Conservation (phyloP, 345 rosid genomes). For the Linum usitatissimum region DNA sequence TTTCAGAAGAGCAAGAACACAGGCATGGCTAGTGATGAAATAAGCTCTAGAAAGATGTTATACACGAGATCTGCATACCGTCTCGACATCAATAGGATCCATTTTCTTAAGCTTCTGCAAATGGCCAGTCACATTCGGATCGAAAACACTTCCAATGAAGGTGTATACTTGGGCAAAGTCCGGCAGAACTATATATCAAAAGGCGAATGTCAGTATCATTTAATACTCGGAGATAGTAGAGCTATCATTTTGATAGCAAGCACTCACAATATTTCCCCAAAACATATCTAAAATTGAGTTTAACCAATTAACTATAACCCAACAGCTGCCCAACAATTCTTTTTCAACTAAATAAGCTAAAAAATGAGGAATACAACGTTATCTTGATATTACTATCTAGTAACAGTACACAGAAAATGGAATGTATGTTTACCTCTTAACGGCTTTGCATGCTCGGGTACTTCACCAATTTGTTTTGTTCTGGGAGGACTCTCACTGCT, state of each 20-base stretch:
- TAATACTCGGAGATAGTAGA: background rate
- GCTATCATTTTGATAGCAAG: background rate
- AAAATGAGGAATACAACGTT: background rate
- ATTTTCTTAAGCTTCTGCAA: slow-evolving; percentile 72
- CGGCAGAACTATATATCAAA: slow-evolving; percentile 53
- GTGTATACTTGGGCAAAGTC: slow-evolving; percentile 76
- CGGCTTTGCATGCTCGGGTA: slow-evolving; percentile 39
- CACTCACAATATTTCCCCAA: background rate
- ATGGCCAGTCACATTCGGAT: slow-evolving; percentile 56
- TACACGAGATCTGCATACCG: slow-evolving; percentile 31
- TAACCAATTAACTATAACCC: background rate
- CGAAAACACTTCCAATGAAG: slow-evolving; percentile 83
- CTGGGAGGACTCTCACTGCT: slow-evolving; percentile 55
- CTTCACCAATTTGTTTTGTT: slow-evolving; percentile 28
- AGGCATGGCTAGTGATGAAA: background rate
- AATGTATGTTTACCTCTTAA: slow-evolving; percentile 38
- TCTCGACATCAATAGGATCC: slow-evolving; percentile 89
- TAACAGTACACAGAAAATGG: background rate
- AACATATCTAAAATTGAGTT: background rate
- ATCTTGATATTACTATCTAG: background rate
- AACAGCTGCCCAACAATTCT: background rate
- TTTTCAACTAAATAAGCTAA: background rate
- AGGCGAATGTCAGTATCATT: slow-evolving; percentile 8
- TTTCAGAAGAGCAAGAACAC: background rate
- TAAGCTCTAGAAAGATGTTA: background rate